Percentiles rank a stretch among this genome's conserved stretches.
These are phyloP conservation scores for Coelastrella sp. DNA, from an alignment of 139 green algal species.

Conservation along the genomic window DNA sequence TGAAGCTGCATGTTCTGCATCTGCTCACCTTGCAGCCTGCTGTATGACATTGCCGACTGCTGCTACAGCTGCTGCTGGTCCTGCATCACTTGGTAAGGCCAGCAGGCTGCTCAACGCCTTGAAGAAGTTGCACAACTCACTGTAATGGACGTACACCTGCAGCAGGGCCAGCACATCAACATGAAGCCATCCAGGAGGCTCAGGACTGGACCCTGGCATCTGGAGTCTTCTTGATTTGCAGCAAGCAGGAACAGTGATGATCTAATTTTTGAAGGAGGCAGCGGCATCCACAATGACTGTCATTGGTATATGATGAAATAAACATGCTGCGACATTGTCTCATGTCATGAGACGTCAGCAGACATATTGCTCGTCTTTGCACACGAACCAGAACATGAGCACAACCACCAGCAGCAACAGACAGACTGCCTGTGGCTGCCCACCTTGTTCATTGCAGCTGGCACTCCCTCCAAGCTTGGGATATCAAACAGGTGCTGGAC, in stretches of 20 bases:
- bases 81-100: conserved; percentile 23
- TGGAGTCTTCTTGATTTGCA: too few species aligned
- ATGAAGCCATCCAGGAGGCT: background rate
- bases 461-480: conserved; percentile 47
- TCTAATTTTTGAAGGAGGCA: too few species aligned
- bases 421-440: background rate
- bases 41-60: conserved; percentile 6
- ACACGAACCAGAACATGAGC: background rate
- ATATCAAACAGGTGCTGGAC: conserved; percentile 62
- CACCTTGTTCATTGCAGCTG: conserved; percentile 64
- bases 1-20: too few species aligned
- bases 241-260: too few species aligned
- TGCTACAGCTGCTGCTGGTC: conserved; percentile 31
- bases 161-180: background rate
- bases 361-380: background rate
- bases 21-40: conserved; percentile 12
- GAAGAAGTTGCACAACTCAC: conserved; percentile 37
- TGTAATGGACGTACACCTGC: conserved; percentile 40
- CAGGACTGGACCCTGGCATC: too few species aligned
- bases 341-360: background rate
- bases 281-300: too few species aligned
- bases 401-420: background rate
- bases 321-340: too few species aligned
- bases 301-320: too few species aligned
- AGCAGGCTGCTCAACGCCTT: background rate